phyloP scores from a whole-genome alignment of 2,329 filamentous ascomycete genomes.

The Fusarium haematococcum region DNA sequence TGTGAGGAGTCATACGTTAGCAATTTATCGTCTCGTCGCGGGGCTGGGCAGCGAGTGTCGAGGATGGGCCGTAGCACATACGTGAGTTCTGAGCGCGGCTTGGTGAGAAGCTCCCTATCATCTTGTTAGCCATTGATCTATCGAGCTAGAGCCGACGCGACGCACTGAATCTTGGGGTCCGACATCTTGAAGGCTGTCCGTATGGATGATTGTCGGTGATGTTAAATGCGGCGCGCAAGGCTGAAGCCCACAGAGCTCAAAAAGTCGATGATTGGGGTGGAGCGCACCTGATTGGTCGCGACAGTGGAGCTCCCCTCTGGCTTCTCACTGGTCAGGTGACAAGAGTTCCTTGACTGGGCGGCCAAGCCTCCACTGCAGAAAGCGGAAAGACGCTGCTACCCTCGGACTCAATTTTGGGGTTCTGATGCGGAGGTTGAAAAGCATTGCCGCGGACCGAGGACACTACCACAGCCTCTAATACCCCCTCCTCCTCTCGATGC shows the following conservation, averaged over 20 bases:
- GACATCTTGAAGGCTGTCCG: conserved; percentile 60
- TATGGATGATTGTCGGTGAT: conserved; percentile 26
- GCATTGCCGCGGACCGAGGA: conserved; percentile 46
- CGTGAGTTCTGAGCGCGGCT: conserved; percentile 92
- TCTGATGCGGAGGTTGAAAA: conserved; percentile 47
- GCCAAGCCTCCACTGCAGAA: conserved; percentile 3
- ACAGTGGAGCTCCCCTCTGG: not conserved
- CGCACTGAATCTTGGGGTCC: conserved; percentile 79
- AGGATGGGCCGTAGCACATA: conserved; percentile 58
- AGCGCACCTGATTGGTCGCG: conserved; percentile 44
- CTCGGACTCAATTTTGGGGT: conserved; percentile 43
- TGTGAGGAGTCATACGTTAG: conserved; percentile 51
- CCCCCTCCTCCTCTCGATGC: conserved; percentile 49
- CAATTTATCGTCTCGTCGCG: conserved; percentile 33
- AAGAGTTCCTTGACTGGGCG: conserved; percentile 12
- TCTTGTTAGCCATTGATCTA: conserved; percentile 44
- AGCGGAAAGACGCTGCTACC: conserved; percentile 36
- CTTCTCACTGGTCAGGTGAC: conserved; percentile 37
- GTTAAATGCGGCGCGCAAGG: conserved; percentile 48
- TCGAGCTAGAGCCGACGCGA: conserved; percentile 10
- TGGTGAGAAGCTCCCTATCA: conserved; percentile 84
- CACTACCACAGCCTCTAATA: conserved; percentile 31
- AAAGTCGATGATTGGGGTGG: conserved; percentile 44
- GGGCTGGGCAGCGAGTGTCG: conserved; percentile 23
- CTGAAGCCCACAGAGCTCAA: conserved; percentile 49